A percentile compares a stretch with the other conserved stretches of the same genome.
These are phyloP conservation scores for Solanum tarijense DNA, from an alignment of 257 asterid species.

Conservation along the genomic window DNA sequence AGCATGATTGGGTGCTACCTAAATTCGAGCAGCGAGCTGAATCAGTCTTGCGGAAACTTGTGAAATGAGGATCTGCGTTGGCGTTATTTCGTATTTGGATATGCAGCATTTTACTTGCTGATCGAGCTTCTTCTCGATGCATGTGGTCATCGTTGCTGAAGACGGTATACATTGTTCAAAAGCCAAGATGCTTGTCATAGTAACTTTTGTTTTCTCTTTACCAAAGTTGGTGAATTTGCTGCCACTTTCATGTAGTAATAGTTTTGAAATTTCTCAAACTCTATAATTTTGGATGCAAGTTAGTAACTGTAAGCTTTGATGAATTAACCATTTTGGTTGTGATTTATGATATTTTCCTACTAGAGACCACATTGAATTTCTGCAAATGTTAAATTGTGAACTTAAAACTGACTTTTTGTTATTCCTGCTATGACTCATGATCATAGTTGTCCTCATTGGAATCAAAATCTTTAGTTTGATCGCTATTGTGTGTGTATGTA, in stretches of 20 bases:
- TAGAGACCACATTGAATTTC: background rate
- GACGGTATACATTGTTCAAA: background rate
- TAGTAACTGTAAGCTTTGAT: background rate
- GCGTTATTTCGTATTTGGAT: background rate
- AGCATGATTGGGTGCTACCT: constrained; percentile 87
- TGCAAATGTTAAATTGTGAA: background rate
- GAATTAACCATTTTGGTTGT: background rate
- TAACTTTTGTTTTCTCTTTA: background rate
- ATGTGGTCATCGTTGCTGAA: background rate
- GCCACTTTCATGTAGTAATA: background rate
- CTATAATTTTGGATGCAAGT: background rate
- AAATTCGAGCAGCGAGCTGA: constrained; percentile 87
- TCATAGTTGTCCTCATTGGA: background rate
- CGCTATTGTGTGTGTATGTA: background rate
- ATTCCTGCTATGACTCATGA: background rate
- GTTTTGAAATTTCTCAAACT: background rate
- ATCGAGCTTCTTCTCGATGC: constrained; percentile 5
- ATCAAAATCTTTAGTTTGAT: background rate
- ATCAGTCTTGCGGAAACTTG: constrained; percentile 63
- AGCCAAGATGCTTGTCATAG: background rate
- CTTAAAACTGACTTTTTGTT: background rate
- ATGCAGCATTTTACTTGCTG: background rate
- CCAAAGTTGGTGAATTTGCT: background rate
- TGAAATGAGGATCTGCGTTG: constrained; percentile 12
- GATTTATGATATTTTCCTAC: background rate